Percentiles rank a stretch among this genome's conserved stretches.
Conservation (phyloP, 2,329 filamentous ascomycete genomes). For the Fusarium chuoi region DNA sequence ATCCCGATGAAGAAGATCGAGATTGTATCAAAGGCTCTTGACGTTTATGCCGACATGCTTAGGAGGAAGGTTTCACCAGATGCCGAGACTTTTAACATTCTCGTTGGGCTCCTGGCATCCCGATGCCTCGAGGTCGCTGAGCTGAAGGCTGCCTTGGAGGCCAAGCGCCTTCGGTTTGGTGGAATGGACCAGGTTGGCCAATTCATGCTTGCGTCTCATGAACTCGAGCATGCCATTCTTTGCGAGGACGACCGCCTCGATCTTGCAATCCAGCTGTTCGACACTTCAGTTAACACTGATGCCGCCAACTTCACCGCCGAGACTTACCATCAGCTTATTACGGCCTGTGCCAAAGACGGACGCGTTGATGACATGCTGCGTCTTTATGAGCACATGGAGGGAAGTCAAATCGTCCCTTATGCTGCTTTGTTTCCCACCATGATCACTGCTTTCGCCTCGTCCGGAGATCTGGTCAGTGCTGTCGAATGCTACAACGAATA, state of each 20-base stretch:
- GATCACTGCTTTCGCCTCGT: conserved; percentile 90
- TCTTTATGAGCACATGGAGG: conserved; percentile 92
- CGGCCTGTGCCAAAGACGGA: conserved; percentile 84
- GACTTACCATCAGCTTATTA: conserved; percentile 86
- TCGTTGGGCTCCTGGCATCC: conserved; percentile 83
- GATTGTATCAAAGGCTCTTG: conserved; percentile 88
- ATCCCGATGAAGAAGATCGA: conserved; percentile 83
- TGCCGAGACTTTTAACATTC: conserved; percentile 85
- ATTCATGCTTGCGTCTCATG: conserved; percentile 89
- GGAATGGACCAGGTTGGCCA: conserved; percentile 84
- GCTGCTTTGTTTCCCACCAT: conserved; percentile 89
- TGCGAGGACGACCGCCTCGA: conserved; percentile 87
- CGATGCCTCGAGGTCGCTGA: conserved; percentile 82
- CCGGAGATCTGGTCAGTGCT: conserved; percentile 84
- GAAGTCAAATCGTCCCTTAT: conserved; percentile 76
- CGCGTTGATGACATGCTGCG: conserved; percentile 89
- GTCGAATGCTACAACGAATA: conserved; percentile 98
- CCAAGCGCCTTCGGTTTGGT: conserved; percentile 85
- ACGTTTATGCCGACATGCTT: conserved; percentile 97
- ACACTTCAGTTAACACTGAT: conserved; percentile 74
- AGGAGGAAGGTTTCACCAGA: conserved; percentile 84
- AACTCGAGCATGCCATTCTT: conserved; percentile 87
- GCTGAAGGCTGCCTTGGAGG: conserved; percentile 78
- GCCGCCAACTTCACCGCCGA: conserved; percentile 77
- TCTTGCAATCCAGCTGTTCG: conserved; percentile 86